Evolutionary conservation across 2,329 filamentous ascomycete genomes (phyloP), one percentile per base, ranked within the genome.

Genomic region (Penicillium polonicum): DNA sequence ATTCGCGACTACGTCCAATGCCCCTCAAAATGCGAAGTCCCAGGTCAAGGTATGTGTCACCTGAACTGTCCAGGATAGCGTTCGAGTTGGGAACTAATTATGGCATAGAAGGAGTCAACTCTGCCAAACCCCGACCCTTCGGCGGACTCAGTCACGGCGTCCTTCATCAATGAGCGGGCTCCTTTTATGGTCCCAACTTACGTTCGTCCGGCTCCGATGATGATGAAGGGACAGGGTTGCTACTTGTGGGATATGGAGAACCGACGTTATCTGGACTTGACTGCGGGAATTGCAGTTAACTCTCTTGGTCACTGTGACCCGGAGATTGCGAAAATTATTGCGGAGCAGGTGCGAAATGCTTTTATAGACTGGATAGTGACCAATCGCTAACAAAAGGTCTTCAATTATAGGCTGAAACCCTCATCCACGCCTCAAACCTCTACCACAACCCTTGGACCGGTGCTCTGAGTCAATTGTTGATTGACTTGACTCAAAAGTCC

Each of bases 391-490:
- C 33, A 53, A 10, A 43, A 21, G 10, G 41, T 9, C 1, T 85
- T 39, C 27, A 25, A 25, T 12, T 49, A 36, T 54, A 76, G 85
- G 82, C 88, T 31, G 81, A 88, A 69, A 92, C 87, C 8, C 84
- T 99, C 49, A 84, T 97, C 56, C 94, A 99, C 76, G 89, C 90
- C 46, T 97, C 92, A 12, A 99, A 99, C 75, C 85, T 99, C 21
- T 99, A 97, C 83, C 90, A 97, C 78, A 99, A 97, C 77, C 88
- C 89, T 2, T 97, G 94, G 90, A 97, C 91, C 1, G 93, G 93
- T 33, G 86, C 88, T 2, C 85, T 99, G 52, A 96, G 91, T 61
- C 88, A 94, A 74, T 81, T 92, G 25, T 83, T 99, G 25, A 85
- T 99, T 35, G 84, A 93, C 68, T 88, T 88, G 75, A 99, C 94